phyloP scores from a whole-genome alignment of 2,329 filamentous ascomycete genomes.

The Dothistroma pini region DNA sequence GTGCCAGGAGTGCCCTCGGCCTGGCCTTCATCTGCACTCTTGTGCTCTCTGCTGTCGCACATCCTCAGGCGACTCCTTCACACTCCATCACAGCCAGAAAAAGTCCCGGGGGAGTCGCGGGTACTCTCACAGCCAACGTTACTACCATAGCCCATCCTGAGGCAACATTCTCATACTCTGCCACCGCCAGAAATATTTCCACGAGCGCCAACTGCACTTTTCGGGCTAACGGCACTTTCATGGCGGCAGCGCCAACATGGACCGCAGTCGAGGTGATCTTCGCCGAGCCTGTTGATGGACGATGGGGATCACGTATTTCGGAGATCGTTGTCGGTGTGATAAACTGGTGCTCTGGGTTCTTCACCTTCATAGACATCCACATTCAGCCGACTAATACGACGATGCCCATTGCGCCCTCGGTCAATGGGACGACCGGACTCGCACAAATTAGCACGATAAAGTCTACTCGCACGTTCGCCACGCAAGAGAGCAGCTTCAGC shows the following conservation, averaged over 20 bases:
- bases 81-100: not conserved
- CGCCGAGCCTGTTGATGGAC: no score
- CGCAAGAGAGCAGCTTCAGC: not conserved
- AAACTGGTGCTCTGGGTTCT: not conserved
- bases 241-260: not conserved
- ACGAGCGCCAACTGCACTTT: not conserved
- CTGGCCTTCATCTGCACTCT: not conserved
- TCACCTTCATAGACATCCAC: not conserved
- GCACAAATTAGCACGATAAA: not conserved
- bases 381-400: not conserved
- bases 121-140: not conserved
- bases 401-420: not conserved
- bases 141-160: no score
- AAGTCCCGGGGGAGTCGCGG: not conserved
- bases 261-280: not conserved
- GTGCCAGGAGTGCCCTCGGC: not conserved
- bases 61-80: not conserved
- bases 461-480: not conserved
- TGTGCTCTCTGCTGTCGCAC: not conserved
- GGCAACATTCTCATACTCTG: no score
- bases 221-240: not conserved
- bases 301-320: not conserved
- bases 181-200: not conserved
- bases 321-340: not conserved
- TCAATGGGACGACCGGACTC: not conserved